Base-by-base conservation (phyloP, 1,284 basidiomycete genomes). In the Ganoderma multipileum region DNA sequence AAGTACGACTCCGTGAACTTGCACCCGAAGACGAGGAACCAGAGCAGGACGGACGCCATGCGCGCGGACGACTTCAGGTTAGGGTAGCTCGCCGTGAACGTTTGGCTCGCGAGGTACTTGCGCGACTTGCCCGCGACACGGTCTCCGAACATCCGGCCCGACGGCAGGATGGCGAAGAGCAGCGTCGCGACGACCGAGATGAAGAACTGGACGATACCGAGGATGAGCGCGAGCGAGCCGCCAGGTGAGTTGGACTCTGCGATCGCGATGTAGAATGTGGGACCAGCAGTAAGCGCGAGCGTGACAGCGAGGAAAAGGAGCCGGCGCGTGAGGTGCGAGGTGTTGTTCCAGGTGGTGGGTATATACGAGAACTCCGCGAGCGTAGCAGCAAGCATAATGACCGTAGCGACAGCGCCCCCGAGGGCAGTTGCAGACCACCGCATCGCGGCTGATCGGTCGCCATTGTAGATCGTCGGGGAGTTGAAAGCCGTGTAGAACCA, bases 401-500 rank as follows among this genome's bases (percentile, higher is more conserved):
- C 76, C 0, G 95, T 93, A 1, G 96, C 91, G 59, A 98, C 93
- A 3, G 92, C 94, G 66, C 96, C 96, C 61, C 96, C 96, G 0
- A 98, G 88, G 4, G 95, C 96, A 12, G 91, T 91, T 28, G 93
- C 94, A 33, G 94, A 95, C 94, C 94, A 97, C 26, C 87, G 85
- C 87, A 98, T 87, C 18, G 96, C 92, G 23, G 88, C 80, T 1
- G 90, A 88, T 12, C 87, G 82, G 18, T 81, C 77, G 18, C 83
- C 83, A 62, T 84, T 82, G 81, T 98, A 99, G 74, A 98, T 85
- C 60, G 87, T 89, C 3, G 95, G 95, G 28, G 97, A 93, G 82
- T 99, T 98, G 86, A 89, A 98, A 26, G 96, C 88, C 38, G 95
- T 98, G 83, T 96, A 98, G 84, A 92, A 97, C 89, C 93, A 98